Percentiles rank a stretch among this genome's conserved stretches.
Evolutionary conservation across 2,329 filamentous ascomycete species (phyloP).

Genomic region (Sphaerulina populicola): DNA sequence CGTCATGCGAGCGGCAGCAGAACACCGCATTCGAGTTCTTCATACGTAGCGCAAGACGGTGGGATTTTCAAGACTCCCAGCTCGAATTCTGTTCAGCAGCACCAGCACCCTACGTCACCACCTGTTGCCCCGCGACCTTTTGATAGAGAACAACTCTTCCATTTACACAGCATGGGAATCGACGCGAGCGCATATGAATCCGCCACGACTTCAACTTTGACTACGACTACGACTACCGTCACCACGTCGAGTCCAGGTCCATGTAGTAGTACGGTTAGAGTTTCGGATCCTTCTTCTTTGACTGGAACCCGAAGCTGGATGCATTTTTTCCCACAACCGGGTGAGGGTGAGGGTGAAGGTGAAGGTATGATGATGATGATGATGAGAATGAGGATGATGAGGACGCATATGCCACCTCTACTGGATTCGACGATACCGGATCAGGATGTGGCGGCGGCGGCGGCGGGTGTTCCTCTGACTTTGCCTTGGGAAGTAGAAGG

Average conservation of each 20-base stretch:
- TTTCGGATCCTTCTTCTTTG: conserved; percentile 14
- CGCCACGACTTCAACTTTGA: not conserved
- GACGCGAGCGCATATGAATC: conserved; percentile 7
- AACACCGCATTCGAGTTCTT: not conserved
- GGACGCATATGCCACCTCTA: not conserved
- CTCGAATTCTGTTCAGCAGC: not conserved
- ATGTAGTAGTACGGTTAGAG: conserved; percentile 13
- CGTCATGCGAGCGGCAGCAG: not conserved
- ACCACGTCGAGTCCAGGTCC: conserved; percentile 11
- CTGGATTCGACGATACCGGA: not conserved
- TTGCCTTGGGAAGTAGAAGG: conserved; percentile 1
- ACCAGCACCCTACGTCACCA: not conserved
- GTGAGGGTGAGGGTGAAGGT: not conserved
- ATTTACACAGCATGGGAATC: not conserved
- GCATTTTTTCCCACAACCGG: conserved; percentile 23
- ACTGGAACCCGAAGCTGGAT: conserved; percentile 23
- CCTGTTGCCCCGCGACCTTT: not conserved
- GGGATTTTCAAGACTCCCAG: not conserved
- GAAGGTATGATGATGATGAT: too few species aligned
- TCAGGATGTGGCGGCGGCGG: too few species aligned
- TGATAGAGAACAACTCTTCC: conserved; percentile 12
- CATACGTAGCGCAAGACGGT: not conserved
- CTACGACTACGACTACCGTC: not conserved
- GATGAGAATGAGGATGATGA: too few species aligned
- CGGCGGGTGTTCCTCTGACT: not conserved